Base-by-base conservation (phyloP, 345 rosid species). In the Stellera chamaejasme region DNA sequence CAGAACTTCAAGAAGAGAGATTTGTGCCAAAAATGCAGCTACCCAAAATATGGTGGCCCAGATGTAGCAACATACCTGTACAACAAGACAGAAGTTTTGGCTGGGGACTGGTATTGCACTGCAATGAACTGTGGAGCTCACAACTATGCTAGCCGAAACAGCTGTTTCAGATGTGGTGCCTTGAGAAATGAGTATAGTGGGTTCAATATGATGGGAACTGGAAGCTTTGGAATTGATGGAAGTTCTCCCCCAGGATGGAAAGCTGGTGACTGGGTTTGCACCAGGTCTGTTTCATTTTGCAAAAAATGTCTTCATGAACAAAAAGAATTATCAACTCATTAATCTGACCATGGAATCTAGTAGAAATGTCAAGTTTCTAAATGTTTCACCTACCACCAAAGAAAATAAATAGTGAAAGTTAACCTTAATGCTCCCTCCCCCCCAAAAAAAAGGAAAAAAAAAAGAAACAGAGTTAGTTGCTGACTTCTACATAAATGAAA, bases 101-200 rank as follows among this genome's bases (percentile, higher is more conserved):
- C 96, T 2, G 99, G 99, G 10, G 99, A 89, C 68, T 93, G 99
- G 99, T 89, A 84, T 69, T 93, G 99, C 74, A 64, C 79, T n/a
- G 75, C 80, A 56, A 70, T 76, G 70, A 80, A 76, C 69, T 93
- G 99, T 60, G 94, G 97, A 15, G 77, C 86, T 65, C 99, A 89
- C 78, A 93, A 93, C 65, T 93, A 74, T 44, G 99, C 99, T 1
- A 87, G 90, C 76, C 70, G 99, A 11, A 65, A 84, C 11, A 80
- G 55, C 73, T 93, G 99, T 72, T 80, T 73, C 61, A 76, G 82
- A 54, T 93, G 97, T 47, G 88, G 91, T 13, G 61, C 75, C 12
- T 39, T 67, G 65, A 88, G 84, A 75, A 68, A 11, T 13, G 78
- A 74, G 11, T 65, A 72, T 54, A 72, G 65, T 11, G 57, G 61